Evolutionary conservation across 1,139 yeast genomes (phyloP), one percentile per base, ranked within the genome.

Genomic region (Taiozyma sp.): DNA sequence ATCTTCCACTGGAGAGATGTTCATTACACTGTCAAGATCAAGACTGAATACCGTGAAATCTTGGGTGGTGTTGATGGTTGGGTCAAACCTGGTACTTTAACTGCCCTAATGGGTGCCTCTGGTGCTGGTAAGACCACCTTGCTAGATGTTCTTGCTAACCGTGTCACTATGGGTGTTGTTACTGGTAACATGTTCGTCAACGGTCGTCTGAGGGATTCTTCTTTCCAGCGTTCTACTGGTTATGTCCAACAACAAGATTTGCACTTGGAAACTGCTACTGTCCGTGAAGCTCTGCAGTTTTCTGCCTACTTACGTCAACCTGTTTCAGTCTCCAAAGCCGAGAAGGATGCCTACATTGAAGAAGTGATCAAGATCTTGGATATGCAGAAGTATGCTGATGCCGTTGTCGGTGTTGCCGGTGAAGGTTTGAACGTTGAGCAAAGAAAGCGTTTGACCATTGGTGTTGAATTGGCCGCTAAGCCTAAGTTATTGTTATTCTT

Each of bases 391-490:
- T 84, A 84, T 64, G 81, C 88, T 23, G 87, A 84, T 64, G 89
- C 90, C 19, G 74, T 84, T 53, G 88, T 84, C 54, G 80, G n/a
- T n/a, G n/a, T n/a, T n/a, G n/a, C n/a, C n/a, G n/a, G n/a, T n/a
- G n/a, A n/a, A n/a, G n/a, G n/a, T 48, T 71, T 84, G 57, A 84
- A 84, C 65, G 90, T 84, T 54, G 90, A 84, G 65, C 90, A 84
- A 69, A 76, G 91, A 56, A 85, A 84, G 73, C 78, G 88, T 62
- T 74, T 85, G 59, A 83, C 91, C 10, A 82, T 84, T 66, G 88
- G 91, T 58, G 92, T 86, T 55, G 93, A 87, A 65, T 73, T 87
- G 51, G 93, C 87, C 46, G 92, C 93, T 34, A 85, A 84, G 66
- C 93, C 95, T 8, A 80, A 82, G 95, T 87, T 70, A 96, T n/a